These are phyloP conservation scores for Globisporangium lucens DNA, from an alignment of 352 stramenopile species.

Conservation along the genomic window DNA sequence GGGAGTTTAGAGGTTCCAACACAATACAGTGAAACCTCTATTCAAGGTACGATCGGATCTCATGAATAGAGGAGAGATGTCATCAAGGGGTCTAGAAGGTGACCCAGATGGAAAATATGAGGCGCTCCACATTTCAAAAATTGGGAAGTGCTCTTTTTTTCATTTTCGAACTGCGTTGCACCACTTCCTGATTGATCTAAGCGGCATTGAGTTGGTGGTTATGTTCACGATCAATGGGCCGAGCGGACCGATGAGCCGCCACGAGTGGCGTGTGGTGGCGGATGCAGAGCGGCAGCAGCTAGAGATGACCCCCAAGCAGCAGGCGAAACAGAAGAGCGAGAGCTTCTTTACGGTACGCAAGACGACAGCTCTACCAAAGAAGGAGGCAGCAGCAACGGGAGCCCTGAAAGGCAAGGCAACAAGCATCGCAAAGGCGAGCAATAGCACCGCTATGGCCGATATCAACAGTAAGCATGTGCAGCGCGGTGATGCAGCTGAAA, in stretches of 20 bases:
- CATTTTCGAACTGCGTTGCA: background rate
- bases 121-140: background rate
- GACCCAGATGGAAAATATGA: conserved; percentile 8
- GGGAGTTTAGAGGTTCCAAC: background rate
- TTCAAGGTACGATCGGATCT: background rate
- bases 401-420: background rate
- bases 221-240: conserved; percentile 84
- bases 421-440: background rate
- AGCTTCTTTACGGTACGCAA: conserved; percentile 35
- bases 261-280: conserved; percentile 49
- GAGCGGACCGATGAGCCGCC: conserved; percentile 52
- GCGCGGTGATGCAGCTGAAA: background rate
- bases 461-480: background rate
- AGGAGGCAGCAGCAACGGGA: background rate
- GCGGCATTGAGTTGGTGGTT: background rate
- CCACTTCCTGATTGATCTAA: background rate
- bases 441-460: background rate
- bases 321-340: conserved; percentile 31
- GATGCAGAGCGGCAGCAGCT: conserved; percentile 22
- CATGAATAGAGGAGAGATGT: background rate
- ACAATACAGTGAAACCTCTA: background rate
- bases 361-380: background rate
- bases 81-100: background rate
- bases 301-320: conserved; percentile 23
- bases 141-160: background rate